Conservation (phyloP, 2,329 filamentous ascomycete genomes). For the Monilinia laxa region DNA sequence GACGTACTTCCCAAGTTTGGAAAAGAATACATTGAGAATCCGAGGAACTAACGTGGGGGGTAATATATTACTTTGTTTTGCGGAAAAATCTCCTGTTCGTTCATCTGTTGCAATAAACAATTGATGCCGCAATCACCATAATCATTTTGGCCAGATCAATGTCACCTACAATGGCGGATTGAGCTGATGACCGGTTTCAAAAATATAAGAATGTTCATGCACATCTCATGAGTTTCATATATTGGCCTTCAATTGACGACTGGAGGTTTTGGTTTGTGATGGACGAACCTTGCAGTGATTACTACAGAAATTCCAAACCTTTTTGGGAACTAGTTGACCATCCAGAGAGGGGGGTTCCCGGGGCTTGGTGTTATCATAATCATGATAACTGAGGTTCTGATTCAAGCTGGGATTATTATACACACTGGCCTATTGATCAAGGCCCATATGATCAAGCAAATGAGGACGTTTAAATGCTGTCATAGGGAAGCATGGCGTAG, state of each 20-base stretch:
- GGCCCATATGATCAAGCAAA: no score
- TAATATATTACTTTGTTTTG: background rate
- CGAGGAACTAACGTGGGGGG: background rate
- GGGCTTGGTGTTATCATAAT: background rate
- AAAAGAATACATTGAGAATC: no score
- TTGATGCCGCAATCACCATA: no score
- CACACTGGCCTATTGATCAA: no score
- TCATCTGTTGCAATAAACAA: background rate
- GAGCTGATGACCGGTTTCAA: background rate
- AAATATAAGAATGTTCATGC: no score
- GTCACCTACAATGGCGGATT: background rate
- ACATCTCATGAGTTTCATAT: background rate
- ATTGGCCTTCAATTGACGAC: background rate
- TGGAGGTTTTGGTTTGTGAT: background rate
- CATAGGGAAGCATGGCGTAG: no score
- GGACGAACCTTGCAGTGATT: background rate
- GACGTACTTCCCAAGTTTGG: background rate
- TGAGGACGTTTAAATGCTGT: no score
- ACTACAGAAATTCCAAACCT: background rate
- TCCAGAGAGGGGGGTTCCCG: constrained; percentile 1
- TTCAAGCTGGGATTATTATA: background rate
- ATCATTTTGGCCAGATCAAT: background rate
- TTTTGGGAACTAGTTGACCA: constrained; percentile 13
- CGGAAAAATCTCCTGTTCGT: no score
- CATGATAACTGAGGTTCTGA: background rate